Evolutionary conservation across 306 rosid species (phyloP).

Genomic region (Acacia confusa): DNA sequence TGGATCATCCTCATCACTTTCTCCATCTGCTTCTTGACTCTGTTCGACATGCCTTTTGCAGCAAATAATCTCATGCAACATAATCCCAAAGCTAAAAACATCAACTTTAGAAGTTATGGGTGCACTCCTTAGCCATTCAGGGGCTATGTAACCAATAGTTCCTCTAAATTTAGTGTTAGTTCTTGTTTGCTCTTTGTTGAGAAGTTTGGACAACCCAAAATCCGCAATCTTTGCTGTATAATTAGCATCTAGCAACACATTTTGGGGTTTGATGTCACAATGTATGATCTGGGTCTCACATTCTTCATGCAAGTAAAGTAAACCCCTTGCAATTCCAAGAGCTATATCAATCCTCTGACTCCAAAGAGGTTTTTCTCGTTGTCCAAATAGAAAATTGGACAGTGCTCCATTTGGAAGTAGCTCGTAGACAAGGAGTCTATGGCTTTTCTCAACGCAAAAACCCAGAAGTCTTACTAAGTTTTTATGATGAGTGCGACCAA

Average conservation of each 20-base stretch:
- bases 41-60: conserved; percentile 30
- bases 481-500: conserved; percentile 43
- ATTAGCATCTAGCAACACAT: conserved; percentile 41
- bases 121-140: conserved; percentile 41
- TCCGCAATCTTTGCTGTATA: conserved; percentile 40
- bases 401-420: conserved; percentile 37
- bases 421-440: conserved; percentile 38
- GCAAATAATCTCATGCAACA: conserved; percentile 38
- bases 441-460: conserved; percentile 36
- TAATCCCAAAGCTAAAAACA: conserved; percentile 38
- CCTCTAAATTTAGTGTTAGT: conserved; percentile 40
- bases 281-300: conserved; percentile 44
- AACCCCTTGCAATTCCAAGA: conserved; percentile 39
- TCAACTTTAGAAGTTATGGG: conserved; percentile 42
- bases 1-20: conserved; percentile 28
- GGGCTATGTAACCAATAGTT: conserved; percentile 44
- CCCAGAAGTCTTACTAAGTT: conserved; percentile 42
- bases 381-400: conserved; percentile 32
- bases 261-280: conserved; percentile 45
- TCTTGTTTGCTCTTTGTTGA: conserved; percentile 39
- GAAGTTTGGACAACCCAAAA: conserved; percentile 43
- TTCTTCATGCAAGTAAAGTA: conserved; percentile 40
- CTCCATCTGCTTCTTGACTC: conserved; percentile 6
- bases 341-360: conserved; percentile 40
- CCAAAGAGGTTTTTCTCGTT: conserved; percentile 34